Evolutionary conservation across 2,329 filamentous ascomycete species (phyloP), one percentile per base, ranked within the genome.

Genomic region (Colletotrichum horii): DNA sequence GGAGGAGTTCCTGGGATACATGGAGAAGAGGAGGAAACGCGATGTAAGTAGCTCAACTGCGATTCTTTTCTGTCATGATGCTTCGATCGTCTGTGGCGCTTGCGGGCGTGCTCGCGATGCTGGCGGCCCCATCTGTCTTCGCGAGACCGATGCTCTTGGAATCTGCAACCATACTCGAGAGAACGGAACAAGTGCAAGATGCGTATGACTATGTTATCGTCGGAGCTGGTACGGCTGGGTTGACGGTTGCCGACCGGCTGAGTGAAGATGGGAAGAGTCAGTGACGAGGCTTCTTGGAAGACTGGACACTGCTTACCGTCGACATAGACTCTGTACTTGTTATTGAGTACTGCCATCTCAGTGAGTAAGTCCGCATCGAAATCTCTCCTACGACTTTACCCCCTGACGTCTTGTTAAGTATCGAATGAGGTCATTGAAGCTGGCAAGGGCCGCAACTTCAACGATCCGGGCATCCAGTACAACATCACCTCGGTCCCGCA

Each of bases 171-270:
- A 71, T 75, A 4, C 69, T 75, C 1, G 36, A 71, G 2, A 28
- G 73, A 8, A 52, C 38, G 0, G 68, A 67, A 22, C 73, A 75
- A 48, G 55, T 75, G 38, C 36, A 56, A 9, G 68, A 74, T 11
- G 68, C 60, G 4, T 80, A 79, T 56, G 79, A 80, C 76, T 83
- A 83, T 71, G 78, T 87, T 30, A 80, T 87, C 60, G 80, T 86
- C 34, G 86, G 86, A n/a, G 87, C 84, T 12, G 87, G 87, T 3
- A 85, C 85, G 11, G 84, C 85, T 19, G 87, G 87, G 26, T 78
- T 88, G 22, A 82, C 83, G 3, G 79, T 88, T 16, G 83, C 83
- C 26, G 81, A 83, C 32, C 79, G 84, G 1, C 78, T 88, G 58
- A 86, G 70, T 1, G 70, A 56, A 6, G 22, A 67, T 62, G 78